Conservation (phyloP, 495 filamentous ascomycete species). For the Aspergillus coremiiformis region DNA sequence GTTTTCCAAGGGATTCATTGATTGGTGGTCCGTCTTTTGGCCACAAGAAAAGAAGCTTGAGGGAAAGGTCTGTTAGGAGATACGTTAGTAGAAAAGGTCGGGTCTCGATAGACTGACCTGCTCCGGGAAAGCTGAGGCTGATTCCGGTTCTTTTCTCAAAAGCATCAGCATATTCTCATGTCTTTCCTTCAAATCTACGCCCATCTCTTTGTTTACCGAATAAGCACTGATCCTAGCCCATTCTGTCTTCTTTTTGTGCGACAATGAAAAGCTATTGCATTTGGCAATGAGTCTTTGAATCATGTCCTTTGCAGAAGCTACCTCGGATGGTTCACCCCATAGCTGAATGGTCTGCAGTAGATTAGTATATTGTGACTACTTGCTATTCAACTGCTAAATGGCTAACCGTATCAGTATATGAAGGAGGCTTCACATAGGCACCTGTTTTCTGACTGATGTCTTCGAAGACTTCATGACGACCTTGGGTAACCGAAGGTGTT, state of each 20-base stretch:
- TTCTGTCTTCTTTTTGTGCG: constrained; percentile 12
- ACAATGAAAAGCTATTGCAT: constrained; percentile 7
- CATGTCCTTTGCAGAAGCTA: constrained; percentile 20
- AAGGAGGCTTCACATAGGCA: constrained; percentile 19
- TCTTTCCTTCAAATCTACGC: constrained; percentile 17
- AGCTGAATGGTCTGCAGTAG: constrained; percentile 14
- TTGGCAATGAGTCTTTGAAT: constrained; percentile 17
- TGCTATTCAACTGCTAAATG: background rate
- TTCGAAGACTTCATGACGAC: constrained; percentile 19
- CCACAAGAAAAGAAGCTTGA: constrained; percentile 39
- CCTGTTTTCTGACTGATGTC: constrained; percentile 18
- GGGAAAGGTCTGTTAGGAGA: background rate
- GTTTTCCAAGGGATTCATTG: constrained; percentile 33
- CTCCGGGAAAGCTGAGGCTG: constrained; percentile 15
- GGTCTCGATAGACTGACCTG: constrained; percentile 11
- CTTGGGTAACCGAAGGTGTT: background rate
- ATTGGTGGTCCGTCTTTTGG: constrained; percentile 31
- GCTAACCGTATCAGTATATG: constrained; percentile 14
- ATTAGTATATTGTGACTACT: background rate
- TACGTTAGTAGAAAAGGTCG: background rate
- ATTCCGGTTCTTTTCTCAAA: constrained; percentile 27
- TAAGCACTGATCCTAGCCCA: constrained; percentile 17
- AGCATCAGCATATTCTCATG: constrained; percentile 17
- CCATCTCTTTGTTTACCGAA: constrained; percentile 12
- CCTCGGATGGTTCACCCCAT: constrained; percentile 19